Evolutionary conservation across 1,284 basidiomycete species (phyloP).

Genomic region (Cryptococcus sp.): DNA sequence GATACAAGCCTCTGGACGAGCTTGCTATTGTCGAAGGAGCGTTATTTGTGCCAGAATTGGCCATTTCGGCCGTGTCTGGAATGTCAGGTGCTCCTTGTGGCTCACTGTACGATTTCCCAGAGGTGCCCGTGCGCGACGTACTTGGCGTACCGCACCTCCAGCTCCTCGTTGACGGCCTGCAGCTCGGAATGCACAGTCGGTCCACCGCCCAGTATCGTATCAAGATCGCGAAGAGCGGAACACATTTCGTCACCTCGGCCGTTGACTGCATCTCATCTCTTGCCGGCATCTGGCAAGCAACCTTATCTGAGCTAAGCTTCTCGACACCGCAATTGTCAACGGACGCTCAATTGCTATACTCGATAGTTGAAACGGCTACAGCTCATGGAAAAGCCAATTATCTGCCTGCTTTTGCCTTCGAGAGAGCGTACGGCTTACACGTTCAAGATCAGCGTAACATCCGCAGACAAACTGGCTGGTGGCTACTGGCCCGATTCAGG

Average conservation of each 20-base stretch:
- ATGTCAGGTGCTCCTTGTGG: not conserved
- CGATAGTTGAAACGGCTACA: conserved; percentile 23
- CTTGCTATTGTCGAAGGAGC: conserved; percentile 5
- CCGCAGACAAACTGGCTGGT: conserved; percentile 45
- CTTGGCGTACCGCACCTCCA: conserved; percentile 3
- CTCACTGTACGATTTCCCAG: conserved; percentile 7
- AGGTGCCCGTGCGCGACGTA: not conserved
- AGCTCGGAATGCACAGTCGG: conserved; percentile 5
- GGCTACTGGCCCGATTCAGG: conserved; percentile 38
- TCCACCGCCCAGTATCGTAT: conserved; percentile 10
- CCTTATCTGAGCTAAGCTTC: not conserved
- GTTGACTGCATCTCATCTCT: conserved; percentile 18
- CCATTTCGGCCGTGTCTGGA: not conserved
- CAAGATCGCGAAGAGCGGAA: conserved; percentile 1
- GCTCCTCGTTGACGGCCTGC: not conserved
- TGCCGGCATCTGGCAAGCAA: conserved; percentile 22
- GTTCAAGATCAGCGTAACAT: conserved; percentile 41
- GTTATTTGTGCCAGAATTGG: not conserved
- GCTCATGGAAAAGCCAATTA: conserved; percentile 12
- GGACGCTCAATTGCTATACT: conserved; percentile 22
- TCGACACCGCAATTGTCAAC: not conserved
- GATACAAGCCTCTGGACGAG: conserved; percentile 1
- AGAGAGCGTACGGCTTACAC: conserved; percentile 44
- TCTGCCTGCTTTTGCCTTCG: conserved; percentile 37
- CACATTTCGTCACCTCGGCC: conserved; percentile 21